A percentile compares a stretch with the other conserved stretches of the same genome.
These are phyloP conservation scores for Triticum aestivum DNA, from an alignment of 176 grass and related monocot species.

Conservation along the genomic window DNA sequence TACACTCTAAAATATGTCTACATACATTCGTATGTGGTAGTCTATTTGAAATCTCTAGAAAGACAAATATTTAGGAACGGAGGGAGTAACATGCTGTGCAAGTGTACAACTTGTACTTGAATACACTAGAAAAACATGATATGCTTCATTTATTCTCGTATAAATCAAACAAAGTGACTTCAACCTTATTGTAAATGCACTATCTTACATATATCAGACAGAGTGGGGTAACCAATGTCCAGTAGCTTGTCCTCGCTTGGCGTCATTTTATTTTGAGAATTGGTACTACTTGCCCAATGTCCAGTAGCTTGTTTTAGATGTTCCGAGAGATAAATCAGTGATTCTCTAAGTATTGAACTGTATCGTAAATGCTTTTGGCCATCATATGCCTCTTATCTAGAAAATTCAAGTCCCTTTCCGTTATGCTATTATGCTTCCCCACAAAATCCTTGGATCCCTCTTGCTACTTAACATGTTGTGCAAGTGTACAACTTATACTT, in stretches of 20 bases:
- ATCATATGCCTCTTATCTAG: not conserved
- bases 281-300: not conserved
- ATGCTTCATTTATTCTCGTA: not conserved
- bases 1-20: no score
- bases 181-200: not conserved
- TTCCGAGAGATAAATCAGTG: not conserved
- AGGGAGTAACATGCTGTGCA: not conserved
- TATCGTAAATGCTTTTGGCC: not conserved
- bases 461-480: not conserved
- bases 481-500: not conserved
- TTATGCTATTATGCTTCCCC: not conserved
- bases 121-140: not conserved
- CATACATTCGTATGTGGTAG: no score
- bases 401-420: not conserved
- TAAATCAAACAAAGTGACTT: conserved; percentile 10
- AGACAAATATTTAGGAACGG: no score
- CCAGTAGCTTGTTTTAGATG: conserved; percentile 10
- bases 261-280: not conserved
- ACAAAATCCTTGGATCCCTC: not conserved
- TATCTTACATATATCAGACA: not conserved
- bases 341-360: not conserved
- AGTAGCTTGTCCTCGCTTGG: not conserved
- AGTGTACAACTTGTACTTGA: not conserved
- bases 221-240: not conserved
- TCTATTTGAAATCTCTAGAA: no score